Conservation (phyloP, 1,284 basidiomycete species). For the Trichosporon coremiiforme region DNA sequence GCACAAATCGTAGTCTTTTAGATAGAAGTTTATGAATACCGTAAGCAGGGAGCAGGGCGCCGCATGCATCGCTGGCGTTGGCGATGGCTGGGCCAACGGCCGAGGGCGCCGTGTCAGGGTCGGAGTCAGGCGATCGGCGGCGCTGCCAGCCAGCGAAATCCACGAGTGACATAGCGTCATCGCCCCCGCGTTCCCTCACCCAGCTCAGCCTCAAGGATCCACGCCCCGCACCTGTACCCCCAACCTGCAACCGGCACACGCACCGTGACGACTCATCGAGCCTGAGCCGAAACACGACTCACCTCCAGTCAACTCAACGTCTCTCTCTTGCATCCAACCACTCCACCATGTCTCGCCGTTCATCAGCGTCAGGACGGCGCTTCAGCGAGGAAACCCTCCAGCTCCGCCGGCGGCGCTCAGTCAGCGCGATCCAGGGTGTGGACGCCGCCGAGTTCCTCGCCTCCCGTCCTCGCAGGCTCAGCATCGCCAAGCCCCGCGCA, state of each 20-base stretch:
- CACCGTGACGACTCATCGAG: conserved; percentile 1
- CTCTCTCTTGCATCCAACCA: background rate
- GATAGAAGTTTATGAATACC: conserved; percentile 18
- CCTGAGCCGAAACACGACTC: background rate
- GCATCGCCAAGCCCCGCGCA: conserved; percentile 12
- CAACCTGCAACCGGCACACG: background rate
- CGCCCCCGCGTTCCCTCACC: background rate
- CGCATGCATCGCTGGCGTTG: no score
- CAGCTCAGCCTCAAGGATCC: no score
- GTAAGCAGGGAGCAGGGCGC: background rate
- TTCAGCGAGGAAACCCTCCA: conserved; percentile 20
- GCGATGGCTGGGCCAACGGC: background rate
- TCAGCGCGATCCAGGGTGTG: conserved; percentile 15
- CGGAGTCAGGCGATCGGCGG: conserved; percentile 7
- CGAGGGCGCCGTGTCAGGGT: background rate
- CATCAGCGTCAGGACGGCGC: background rate
- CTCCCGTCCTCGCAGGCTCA: conserved; percentile 22
- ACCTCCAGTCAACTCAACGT: background rate
- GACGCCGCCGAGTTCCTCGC: conserved; percentile 22
- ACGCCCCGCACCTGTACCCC: background rate
- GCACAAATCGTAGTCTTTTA: background rate
- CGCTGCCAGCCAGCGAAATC: background rate
- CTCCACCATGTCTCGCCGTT: conserved; percentile 9
- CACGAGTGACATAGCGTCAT: conserved; percentile 11
- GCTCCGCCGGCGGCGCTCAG: conserved; percentile 25